Conservation (phyloP, 2,329 filamentous ascomycete genomes). For the Sclerotinia nivalis region DNA sequence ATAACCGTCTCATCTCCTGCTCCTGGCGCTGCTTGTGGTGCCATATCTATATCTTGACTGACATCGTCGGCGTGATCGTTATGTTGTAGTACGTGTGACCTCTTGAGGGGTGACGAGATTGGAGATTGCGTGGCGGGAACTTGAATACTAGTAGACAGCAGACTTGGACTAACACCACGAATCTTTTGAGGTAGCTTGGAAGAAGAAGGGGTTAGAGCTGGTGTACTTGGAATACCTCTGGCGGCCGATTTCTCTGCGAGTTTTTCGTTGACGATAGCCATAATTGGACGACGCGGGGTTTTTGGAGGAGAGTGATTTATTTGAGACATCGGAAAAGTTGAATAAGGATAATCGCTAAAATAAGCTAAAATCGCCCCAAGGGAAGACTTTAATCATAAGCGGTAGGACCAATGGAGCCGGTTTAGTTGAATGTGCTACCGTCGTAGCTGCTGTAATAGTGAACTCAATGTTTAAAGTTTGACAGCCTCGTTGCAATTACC, state of each 20-base stretch:
- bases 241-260: slow-evolving; percentile 21
- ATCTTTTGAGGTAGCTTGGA: slow-evolving; percentile 23
- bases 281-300: slow-evolving; percentile 26
- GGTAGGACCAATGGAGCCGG: not conserved
- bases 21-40: not conserved
- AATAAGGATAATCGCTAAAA: slow-evolving; percentile 17
- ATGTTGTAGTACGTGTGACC: slow-evolving; percentile 12
- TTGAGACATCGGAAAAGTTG: slow-evolving; percentile 28
- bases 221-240: slow-evolving; percentile 1
- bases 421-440: slow-evolving; percentile 26
- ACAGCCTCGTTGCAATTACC: slow-evolving; percentile 23
- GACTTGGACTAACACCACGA: slow-evolving; percentile 9
- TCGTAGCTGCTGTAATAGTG: slow-evolving; percentile 19
- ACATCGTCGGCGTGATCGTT: slow-evolving; percentile 8
- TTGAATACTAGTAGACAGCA: slow-evolving; percentile 13
- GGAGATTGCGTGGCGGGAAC: slow-evolving; percentile 16
- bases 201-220: slow-evolving; percentile 18
- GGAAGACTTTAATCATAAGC: not conserved
- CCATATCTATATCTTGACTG: not conserved
- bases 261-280: slow-evolving; percentile 26
- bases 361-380: not conserved
- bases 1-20: not conserved
- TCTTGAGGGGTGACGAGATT: slow-evolving; percentile 15
- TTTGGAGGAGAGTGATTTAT: slow-evolving; percentile 23
- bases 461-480: slow-evolving; percentile 1